These are phyloP conservation scores for Picochlorum sp. DNA, from an alignment of 139 green algal genomes.

Conservation along the genomic window DNA sequence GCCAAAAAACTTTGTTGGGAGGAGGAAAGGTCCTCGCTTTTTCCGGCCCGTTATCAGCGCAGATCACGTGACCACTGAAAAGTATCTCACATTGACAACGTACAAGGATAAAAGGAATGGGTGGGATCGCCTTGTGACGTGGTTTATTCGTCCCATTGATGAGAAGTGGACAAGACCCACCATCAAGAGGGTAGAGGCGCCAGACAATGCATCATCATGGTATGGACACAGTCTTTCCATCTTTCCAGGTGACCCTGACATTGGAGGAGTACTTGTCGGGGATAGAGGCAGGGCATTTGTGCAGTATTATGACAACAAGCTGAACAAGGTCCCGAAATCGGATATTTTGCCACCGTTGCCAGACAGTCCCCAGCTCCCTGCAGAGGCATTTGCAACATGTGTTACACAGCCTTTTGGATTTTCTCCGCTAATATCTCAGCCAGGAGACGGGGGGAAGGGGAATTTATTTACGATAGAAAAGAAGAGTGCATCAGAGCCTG, in stretches of 20 bases:
- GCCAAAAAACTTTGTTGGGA: background rate
- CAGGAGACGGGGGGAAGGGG: background rate
- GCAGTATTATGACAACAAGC: background rate
- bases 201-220: background rate
- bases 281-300: slow-evolving; percentile 1
- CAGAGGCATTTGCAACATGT: background rate
- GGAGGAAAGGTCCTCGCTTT: background rate
- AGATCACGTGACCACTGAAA: background rate
- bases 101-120: background rate
- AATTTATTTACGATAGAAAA: background rate
- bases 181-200: background rate
- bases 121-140: slow-evolving; percentile 1
- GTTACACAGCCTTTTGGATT: slow-evolving; percentile 1
- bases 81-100: background rate
- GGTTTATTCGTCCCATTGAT: slow-evolving; percentile 1
- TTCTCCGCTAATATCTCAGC: background rate
- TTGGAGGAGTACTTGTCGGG: background rate
- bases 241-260: slow-evolving; percentile 1
- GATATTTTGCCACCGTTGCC: background rate
- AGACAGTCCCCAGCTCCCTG: background rate
- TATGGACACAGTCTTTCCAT: slow-evolving; percentile 3
- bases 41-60: background rate
- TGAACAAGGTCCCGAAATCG: background rate
- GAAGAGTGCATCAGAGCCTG: background rate
- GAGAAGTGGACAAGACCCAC: background rate